Evolutionary conservation across 495 filamentous ascomycete genomes (phyloP).

Genomic region (Lophiostoma macrostomum): DNA sequence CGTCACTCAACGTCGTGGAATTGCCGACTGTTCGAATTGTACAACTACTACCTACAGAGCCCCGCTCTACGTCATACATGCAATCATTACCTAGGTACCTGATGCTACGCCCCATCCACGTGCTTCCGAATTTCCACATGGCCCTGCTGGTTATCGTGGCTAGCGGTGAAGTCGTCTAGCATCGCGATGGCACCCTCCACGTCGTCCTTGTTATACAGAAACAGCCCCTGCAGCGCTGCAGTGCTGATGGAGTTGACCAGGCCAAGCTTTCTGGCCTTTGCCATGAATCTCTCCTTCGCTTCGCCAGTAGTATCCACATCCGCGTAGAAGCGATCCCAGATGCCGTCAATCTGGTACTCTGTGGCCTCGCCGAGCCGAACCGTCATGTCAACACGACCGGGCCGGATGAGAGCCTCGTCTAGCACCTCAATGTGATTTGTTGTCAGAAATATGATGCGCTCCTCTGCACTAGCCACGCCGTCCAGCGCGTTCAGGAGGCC

Average conservation of each 20-base stretch:
- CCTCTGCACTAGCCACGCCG: slow-evolving; percentile 91
- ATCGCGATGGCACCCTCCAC: slow-evolving; percentile 82
- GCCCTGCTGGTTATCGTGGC: background rate
- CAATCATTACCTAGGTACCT: background rate
- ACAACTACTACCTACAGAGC: too few species aligned
- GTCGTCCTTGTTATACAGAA: slow-evolving; percentile 88
- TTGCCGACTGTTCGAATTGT: too few species aligned
- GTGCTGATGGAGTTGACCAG: slow-evolving; percentile 68
- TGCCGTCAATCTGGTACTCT: slow-evolving; percentile 72
- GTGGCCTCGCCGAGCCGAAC: slow-evolving; percentile 85
- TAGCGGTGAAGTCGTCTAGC: slow-evolving; percentile 58
- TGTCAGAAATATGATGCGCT: slow-evolving; percentile 88
- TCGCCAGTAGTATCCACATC: slow-evolving; percentile 65
- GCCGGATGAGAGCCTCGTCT: slow-evolving; percentile 83
- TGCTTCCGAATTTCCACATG: slow-evolving; percentile 20
- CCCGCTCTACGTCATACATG: too few species aligned
- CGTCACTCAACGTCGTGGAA: too few species aligned
- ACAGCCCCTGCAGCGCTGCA: slow-evolving; percentile 87
- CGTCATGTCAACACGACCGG: slow-evolving; percentile 91
- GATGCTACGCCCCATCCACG: slow-evolving; percentile 6
- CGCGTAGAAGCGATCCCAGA: slow-evolving; percentile 95
- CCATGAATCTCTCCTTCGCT: slow-evolving; percentile 50
- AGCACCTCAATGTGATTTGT: slow-evolving; percentile 91
- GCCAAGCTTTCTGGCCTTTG: slow-evolving; percentile 50
- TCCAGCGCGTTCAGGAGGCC: slow-evolving; percentile 91